These are phyloP conservation scores for Rhizoclosmatium globosum DNA, from an alignment of 192 early-diverging fungal genomes.

Conservation along the genomic window DNA sequence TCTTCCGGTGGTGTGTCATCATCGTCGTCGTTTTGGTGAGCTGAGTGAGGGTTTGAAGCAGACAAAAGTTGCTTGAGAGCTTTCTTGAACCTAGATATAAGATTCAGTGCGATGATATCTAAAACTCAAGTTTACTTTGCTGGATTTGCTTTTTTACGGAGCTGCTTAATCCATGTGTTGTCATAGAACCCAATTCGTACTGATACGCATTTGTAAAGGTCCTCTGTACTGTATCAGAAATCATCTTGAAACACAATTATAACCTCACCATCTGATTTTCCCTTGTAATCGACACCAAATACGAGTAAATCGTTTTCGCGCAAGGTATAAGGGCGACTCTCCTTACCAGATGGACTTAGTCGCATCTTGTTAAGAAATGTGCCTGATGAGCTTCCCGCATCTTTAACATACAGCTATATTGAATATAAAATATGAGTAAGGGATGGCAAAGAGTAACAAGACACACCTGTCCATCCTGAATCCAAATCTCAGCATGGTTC, in stretches of 20 bases:
- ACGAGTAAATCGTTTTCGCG: slow-evolving; percentile 66
- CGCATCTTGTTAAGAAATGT: slow-evolving; percentile 97
- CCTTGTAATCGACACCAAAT: slow-evolving; percentile 70
- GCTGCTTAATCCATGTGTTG: slow-evolving; percentile 56
- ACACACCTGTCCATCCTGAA: slow-evolving; percentile 70
- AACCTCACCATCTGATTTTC: slow-evolving; percentile 57
- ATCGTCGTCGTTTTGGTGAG: slow-evolving; percentile 29
- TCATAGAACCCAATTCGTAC: slow-evolving; percentile 60
- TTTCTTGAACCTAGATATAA: slow-evolving; percentile 48
- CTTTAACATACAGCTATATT: slow-evolving; percentile 85
- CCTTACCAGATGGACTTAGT: slow-evolving; percentile 85
- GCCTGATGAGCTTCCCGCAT: slow-evolving; percentile 96
- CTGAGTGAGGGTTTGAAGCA: slow-evolving; percentile 61
- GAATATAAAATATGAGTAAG: background rate
- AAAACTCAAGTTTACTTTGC: slow-evolving; percentile 47
- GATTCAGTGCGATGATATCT: background rate
- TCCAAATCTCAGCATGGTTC: slow-evolving; percentile 94
- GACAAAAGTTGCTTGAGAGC: slow-evolving; percentile 61
- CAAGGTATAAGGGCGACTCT: slow-evolving; percentile 81
- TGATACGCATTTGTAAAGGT: slow-evolving; percentile 59
- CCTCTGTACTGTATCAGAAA: slow-evolving; percentile 27
- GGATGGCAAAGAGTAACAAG: too few relatives aligned
- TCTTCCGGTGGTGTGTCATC: slow-evolving; percentile 55
- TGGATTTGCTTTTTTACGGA: slow-evolving; percentile 62
- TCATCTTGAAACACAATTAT: background rate